Percentiles rank a stretch among this genome's conserved stretches.
Conservation (phyloP, 495 filamentous ascomycete genomes). For the Aspergillus heteromorphus region DNA sequence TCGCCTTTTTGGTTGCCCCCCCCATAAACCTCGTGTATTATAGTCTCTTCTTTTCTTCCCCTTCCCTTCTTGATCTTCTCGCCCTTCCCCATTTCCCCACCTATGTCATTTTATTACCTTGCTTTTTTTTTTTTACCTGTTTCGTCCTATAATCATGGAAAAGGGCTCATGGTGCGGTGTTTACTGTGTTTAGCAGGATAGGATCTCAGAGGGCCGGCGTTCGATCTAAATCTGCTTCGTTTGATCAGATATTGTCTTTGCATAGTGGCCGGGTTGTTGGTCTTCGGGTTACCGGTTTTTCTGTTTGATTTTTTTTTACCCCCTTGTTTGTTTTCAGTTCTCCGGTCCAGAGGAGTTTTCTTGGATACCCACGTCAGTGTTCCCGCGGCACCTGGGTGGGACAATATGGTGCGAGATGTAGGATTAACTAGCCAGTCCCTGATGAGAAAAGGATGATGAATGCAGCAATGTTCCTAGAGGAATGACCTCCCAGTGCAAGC, state of each 20-base stretch:
- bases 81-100: neutral
- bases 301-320: constrained; percentile 13
- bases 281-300: constrained; percentile 15
- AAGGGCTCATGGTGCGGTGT: constrained; percentile 41
- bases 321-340: constrained; percentile 10
- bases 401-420: constrained; percentile 26
- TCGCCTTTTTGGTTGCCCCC: constrained; percentile 7
- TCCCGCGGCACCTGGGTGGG: constrained; percentile 18
- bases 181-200: constrained; percentile 36
- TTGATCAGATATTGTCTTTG: constrained; percentile 17
- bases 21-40: constrained; percentile 32
- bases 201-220: constrained; percentile 34
- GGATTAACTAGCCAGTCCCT: constrained; percentile 27
- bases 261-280: constrained; percentile 20
- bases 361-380: constrained; percentile 33
- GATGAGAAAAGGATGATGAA: constrained; percentile 16
- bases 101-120: neutral
- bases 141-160: constrained; percentile 26
- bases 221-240: constrained; percentile 20
- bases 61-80: constrained; percentile 11
- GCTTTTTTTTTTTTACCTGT: constrained; percentile 10
- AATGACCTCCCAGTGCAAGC: constrained; percentile 3
- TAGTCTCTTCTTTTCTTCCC: constrained; percentile 23
- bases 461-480: constrained; percentile 14
- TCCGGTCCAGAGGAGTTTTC: constrained; percentile 5